Evolutionary conservation across 352 stramenopile genomes (phyloP).

Genomic region (Phytophthora ohioensis): DNA sequence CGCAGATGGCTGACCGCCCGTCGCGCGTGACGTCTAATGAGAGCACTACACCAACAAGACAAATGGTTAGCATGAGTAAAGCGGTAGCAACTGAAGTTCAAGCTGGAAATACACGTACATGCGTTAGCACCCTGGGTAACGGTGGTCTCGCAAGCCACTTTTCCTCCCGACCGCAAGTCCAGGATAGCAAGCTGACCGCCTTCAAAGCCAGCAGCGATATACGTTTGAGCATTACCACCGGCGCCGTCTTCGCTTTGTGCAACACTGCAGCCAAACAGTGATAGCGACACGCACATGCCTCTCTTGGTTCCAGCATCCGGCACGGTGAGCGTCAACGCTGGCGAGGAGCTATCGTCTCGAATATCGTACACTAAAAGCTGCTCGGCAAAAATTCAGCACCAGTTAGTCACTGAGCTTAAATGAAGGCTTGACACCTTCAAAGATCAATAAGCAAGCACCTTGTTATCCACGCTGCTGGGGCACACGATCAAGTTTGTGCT

Average conservation of each 20-base stretch:
- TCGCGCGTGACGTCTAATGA: conserved; percentile 74
- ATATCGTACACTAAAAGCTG: conserved; percentile 63
- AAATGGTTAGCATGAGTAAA: conserved; percentile 13
- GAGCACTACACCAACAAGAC: conserved; percentile 52
- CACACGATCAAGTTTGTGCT: conserved; percentile 48
- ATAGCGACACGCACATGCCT: conserved; percentile 63
- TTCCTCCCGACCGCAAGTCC: conserved; percentile 64
- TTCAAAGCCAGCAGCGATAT: conserved; percentile 75
- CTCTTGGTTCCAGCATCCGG: conserved; percentile 43
- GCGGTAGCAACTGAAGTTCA: neutral
- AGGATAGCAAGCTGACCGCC: conserved; percentile 73
- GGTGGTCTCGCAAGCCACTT: conserved; percentile 58
- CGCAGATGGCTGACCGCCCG: conserved; percentile 63
- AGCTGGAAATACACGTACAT: conserved; percentile 43
- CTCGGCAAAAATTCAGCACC: neutral
- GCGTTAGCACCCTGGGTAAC: conserved; percentile 58
- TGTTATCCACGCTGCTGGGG: conserved; percentile 52
- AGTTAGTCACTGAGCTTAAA: conserved; percentile 13
- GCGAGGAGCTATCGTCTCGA: conserved; percentile 33
- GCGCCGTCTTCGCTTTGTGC: conserved; percentile 20
- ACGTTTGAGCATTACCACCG: conserved; percentile 39
- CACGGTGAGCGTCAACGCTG: conserved; percentile 45
- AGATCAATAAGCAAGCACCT: conserved; percentile 25
- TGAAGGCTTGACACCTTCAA: neutral
- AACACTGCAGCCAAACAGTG: conserved; percentile 41